Percentiles rank a stretch among this genome's conserved stretches.
Conservation (phyloP, 2,329 filamentous ascomycete genomes). For the Dactylellina parvicollis region DNA sequence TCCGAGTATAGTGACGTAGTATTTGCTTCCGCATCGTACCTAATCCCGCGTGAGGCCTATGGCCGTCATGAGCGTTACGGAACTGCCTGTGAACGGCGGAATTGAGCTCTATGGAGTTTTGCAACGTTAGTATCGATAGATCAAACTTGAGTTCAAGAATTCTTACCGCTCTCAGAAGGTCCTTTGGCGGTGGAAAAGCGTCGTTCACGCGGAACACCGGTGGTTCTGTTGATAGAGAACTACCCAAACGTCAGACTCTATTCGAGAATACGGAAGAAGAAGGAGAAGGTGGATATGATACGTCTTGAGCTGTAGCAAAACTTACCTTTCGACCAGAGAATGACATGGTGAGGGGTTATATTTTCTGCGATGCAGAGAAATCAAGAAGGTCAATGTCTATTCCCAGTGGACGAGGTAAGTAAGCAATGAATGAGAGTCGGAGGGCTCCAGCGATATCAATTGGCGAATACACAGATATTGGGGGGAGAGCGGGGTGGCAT, state of each 20-base stretch:
- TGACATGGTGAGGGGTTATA: conserved; percentile 34
- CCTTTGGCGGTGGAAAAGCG: conserved; percentile 51
- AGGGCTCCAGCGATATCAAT: neutral
- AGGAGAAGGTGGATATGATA: conserved; percentile 23
- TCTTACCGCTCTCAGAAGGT: conserved; percentile 46
- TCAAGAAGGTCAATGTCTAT: conserved; percentile 39
- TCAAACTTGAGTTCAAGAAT: neutral
- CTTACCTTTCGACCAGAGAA: conserved; percentile 54
- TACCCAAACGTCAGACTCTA: conserved; percentile 11
- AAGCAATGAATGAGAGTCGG: conserved; percentile 4
- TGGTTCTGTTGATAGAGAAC: conserved; percentile 51
- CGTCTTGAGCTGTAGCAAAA: conserved; percentile 26
- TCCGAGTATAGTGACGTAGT: neutral
- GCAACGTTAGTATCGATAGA: neutral
- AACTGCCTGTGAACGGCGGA: conserved; percentile 90
- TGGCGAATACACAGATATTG: conserved; percentile 4
- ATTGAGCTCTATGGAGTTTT: conserved; percentile 71
- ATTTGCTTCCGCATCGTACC: conserved; percentile 72
- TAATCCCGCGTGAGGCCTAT: conserved; percentile 88
- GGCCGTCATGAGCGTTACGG: conserved; percentile 87
- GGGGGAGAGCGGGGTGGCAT: conserved; percentile 17
- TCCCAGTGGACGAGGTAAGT: conserved; percentile 39
- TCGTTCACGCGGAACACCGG: conserved; percentile 45
- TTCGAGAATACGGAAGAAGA: neutral
- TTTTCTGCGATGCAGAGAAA: conserved; percentile 18